These are phyloP conservation scores for Phytopythium ostracodes DNA, from an alignment of 352 stramenopile species.

Conservation along the genomic window DNA sequence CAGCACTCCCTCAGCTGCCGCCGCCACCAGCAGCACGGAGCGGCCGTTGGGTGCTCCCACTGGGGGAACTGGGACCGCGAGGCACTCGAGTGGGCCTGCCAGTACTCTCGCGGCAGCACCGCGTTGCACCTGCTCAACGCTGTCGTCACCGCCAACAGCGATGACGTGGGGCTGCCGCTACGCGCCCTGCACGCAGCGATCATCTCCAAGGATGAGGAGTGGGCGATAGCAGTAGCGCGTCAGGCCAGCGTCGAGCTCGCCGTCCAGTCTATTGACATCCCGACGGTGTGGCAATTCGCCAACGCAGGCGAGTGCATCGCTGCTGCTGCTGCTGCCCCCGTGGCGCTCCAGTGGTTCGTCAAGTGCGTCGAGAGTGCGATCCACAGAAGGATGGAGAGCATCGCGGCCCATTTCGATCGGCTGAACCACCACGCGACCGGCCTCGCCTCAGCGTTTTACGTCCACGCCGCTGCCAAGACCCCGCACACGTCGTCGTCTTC, in stretches of 20 bases:
- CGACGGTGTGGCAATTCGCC: background rate
- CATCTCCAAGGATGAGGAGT: conserved; percentile 1
- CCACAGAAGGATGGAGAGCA: background rate
- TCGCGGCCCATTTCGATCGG: background rate
- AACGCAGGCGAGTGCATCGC: background rate
- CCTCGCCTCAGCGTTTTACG: background rate
- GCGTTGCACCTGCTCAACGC: background rate
- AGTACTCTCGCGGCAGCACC: background rate
- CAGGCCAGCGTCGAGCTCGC: background rate
- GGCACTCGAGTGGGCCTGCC: conserved; percentile 2
- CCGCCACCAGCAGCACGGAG: background rate
- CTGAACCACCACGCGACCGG: background rate
- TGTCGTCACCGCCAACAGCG: background rate
- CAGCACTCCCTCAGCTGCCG: background rate
- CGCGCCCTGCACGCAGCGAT: conserved; percentile 1
- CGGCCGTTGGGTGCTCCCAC: background rate
- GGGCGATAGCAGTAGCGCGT: background rate
- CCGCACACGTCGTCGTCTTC: background rate
- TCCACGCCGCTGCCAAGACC: background rate
- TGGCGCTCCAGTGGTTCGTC: background rate
- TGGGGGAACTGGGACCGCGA: conserved; percentile 1
- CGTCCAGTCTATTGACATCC: background rate
- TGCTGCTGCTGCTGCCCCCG: background rate
- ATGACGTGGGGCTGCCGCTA: background rate
- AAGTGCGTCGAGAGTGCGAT: background rate